These are phyloP conservation scores for Paecilomyces sp. DNA, from an alignment of 2,329 filamentous ascomycete genomes.

Conservation along the genomic window DNA sequence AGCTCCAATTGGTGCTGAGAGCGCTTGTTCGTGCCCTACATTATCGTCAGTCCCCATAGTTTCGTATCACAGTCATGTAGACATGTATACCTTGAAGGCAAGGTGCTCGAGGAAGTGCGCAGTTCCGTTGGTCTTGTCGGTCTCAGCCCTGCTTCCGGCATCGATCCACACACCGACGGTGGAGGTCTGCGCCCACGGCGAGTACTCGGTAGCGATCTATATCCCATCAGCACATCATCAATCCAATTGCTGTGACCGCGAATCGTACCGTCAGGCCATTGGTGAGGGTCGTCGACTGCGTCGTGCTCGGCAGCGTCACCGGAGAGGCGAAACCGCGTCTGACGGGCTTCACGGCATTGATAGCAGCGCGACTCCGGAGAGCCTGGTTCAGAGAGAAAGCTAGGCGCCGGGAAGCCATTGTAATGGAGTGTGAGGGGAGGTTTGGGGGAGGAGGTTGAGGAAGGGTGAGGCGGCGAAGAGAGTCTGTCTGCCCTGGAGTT, in stretches of 20 bases:
- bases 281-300: constrained; percentile 90
- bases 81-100: constrained; percentile 80
- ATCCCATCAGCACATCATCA: constrained; percentile 21
- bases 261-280: constrained; percentile 86
- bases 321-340: constrained; percentile 87
- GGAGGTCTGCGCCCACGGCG: constrained; percentile 95
- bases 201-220: constrained; percentile 96
- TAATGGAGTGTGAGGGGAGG: constrained; percentile 26
- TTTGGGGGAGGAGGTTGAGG: constrained; percentile 40
- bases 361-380: constrained; percentile 78
- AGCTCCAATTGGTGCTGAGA: constrained; percentile 97
- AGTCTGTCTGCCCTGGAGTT: constrained; percentile 24
- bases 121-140: constrained; percentile 96
- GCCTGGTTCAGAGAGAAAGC: constrained; percentile 89
- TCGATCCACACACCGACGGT: constrained; percentile 99
- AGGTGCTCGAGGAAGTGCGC: constrained; percentile 99
- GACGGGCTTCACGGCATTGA: constrained; percentile 69
- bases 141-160: constrained; percentile 95
- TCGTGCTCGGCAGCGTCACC: constrained; percentile 65
- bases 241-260: constrained; percentile 11
- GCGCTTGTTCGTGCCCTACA: constrained; percentile 78
- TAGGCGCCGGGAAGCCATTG: constrained; percentile 95
- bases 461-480: constrained; percentile 38
- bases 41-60: constrained; percentile 6
- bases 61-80: not conserved